Base-by-base conservation (phyloP, 176 grass and related monocot species). In the Triticum timopheevii region DNA sequence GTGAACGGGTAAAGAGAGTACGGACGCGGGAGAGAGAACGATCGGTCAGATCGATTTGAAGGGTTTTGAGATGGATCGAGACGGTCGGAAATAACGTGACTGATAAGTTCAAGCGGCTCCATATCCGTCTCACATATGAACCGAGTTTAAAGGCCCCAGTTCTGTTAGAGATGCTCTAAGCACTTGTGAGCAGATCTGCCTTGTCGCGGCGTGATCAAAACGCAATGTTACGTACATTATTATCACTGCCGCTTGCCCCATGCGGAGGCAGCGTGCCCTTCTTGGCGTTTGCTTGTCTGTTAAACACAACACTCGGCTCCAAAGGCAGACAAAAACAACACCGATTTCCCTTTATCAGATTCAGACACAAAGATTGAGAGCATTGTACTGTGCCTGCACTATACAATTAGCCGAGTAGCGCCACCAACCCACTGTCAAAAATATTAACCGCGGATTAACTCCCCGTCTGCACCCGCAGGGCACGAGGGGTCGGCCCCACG, bases 391-490 rank as follows among this genome's bases (percentile, higher is more conserved):
- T 33, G 12, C 71, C 44, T 2, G 16, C 16, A 54, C 50, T 54
- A 7, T 10, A 47, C 11, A 2, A 24, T 30, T n/a, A 4, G 40
- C 44, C 8, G 15, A 72, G 42, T 13, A 33, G 16, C 52, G 17
- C 44, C 4, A 87, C 84, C 80, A 36, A 87, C 66, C 75, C 2
- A 9, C 89, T 65, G 80, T 84, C 42, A 80, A 80, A 87, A 83
- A 68, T 49, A 90, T 75, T 84, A 83, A 90, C 89, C 84, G 7
- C 44, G n/a, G 89, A 61, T 80, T 75, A 80, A 79, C 24, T 19
- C 15, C 1, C 1, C 34, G 0, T 10, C 17, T 30, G 15, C 3
- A 16, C 3, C 20, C 1, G 5, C 34, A 3, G 11, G 49, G 13
- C 1, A 0, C 0, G 5, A 0, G 54, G 56, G 56, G 20, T 2